Base-by-base conservation (phyloP, 495 filamentous ascomycete genomes). In the Talaromyces thailandensis region DNA sequence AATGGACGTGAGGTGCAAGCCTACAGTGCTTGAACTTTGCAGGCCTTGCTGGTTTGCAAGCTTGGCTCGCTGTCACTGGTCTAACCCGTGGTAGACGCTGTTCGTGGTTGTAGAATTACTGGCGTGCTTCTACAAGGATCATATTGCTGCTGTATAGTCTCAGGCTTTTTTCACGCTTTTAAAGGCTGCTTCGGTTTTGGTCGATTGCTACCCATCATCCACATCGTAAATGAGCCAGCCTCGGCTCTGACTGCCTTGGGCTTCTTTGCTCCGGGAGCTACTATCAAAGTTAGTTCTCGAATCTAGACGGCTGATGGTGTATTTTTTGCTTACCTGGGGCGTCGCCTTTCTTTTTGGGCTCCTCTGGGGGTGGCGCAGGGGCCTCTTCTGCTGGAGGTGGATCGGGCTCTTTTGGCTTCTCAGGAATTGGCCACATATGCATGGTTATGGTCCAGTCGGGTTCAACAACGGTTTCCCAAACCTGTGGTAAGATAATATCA, bases 351-450 rank as follows among this genome's bases (percentile, higher is more conserved):
- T 78, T 80, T 52, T 75, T 76, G 2, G 69, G 37, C 32, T 62
- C 64, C 25, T 70, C 70, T 45, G 65, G 64, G 1, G 72, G 63
- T 3, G 71, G 52, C 4, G 62, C 61, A 40, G 64, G 43, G 26
- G 65, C 70, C 31, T 70, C 62, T 3, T 63, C 62, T 25, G 71
- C 68, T 7, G 73, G 67, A 60, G 72, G 64, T 18, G 79, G 74
- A 45, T 77, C 77, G 7, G 75, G 69, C 16, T 71, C 70, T 56
- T 77, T 77, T 14, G 79, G 77, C 59, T 80, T 80, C 65, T 87
- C 86, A 4, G 83, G 84, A 79, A 96, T 88, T 5, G 93, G 92
- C 93, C 93, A 97, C 91, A 96, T 94, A 65, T 95, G 90, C 93
- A 96, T 96, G 3, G 87, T 92, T 67, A 97, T 88, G 43, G 83